A percentile compares a stretch with the other conserved stretches of the same genome.
phyloP scores from a whole-genome alignment of 2,329 filamentous ascomycete genomes.

The Eutypella sp. region DNA sequence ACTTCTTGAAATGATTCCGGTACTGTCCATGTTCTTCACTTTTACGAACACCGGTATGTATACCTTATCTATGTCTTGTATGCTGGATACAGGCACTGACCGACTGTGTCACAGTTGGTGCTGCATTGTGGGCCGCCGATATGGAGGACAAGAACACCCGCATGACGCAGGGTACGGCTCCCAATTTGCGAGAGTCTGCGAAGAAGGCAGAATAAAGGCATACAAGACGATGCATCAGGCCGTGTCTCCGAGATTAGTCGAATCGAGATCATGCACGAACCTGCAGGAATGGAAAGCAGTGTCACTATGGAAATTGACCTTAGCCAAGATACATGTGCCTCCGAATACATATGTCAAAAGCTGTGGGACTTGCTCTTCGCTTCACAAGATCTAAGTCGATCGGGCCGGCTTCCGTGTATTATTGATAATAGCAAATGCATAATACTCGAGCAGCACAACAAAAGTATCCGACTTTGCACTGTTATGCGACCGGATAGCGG shows the following conservation, averaged over 20 bases:
- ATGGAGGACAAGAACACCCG: slow-evolving; percentile 56
- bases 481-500: too few species aligned
- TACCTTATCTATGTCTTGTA: slow-evolving; percentile 2
- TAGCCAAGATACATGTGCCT: not conserved
- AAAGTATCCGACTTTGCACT: too few species aligned
- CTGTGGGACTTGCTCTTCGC: not conserved
- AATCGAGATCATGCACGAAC: slow-evolving; percentile 15
- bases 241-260: slow-evolving; percentile 20
- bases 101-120: slow-evolving; percentile 56
- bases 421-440: not conserved
- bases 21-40: slow-evolving; percentile 76
- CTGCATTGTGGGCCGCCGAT: slow-evolving; percentile 90
- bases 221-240: slow-evolving; percentile 13
- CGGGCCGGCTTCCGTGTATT: not conserved
- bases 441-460: not conserved
- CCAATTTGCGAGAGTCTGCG: slow-evolving; percentile 43
- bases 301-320: not conserved
- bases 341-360: too few species aligned
- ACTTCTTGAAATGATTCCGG: slow-evolving; percentile 77
- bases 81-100: slow-evolving; percentile 10
- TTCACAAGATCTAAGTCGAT: not conserved
- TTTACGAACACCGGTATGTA: slow-evolving; percentile 75
- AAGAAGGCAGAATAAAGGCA: slow-evolving; percentile 41
- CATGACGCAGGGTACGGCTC: slow-evolving; percentile 48
- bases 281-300: slow-evolving; percentile 6